phyloP scores from a whole-genome alignment of 805 yeast species.

The Metschnikowia baotianmanensis region DNA sequence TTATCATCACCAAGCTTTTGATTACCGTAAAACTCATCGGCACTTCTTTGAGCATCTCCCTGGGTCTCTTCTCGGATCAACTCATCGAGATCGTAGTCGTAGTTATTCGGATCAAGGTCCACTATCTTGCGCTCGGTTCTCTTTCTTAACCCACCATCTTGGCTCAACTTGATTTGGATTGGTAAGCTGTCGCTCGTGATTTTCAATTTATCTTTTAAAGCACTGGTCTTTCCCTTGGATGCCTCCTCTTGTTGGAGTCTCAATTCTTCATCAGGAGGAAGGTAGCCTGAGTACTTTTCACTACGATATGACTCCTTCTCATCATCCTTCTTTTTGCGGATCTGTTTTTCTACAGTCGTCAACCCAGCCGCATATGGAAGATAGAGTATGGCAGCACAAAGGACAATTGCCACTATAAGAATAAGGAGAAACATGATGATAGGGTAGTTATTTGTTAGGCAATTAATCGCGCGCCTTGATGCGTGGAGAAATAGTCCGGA shows the following conservation, averaged over 20 bases:
- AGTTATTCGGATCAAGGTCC: conserved; percentile 40
- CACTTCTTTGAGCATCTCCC: conserved; percentile 17
- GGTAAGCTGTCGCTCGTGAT: conserved; percentile 40
- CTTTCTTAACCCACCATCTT: conserved; percentile 25
- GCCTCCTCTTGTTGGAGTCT: conserved; percentile 14
- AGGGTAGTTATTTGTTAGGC: too few relatives aligned
- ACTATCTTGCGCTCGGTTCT: conserved; percentile 34
- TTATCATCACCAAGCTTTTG: conserved; percentile 16
- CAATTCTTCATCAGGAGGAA: conserved; percentile 40
- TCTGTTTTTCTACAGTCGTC: conserved; percentile 39
- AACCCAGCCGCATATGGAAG: conserved; percentile 53
- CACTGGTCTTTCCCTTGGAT: conserved; percentile 16
- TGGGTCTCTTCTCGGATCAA: conserved; percentile 37
- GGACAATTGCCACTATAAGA: conserved; percentile 39
- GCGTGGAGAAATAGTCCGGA: too few relatives aligned
- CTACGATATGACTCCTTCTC: conserved; percentile 5
- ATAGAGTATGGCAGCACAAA: conserved; percentile 38
- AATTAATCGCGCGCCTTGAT: too few relatives aligned
- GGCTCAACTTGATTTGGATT: conserved; percentile 30
- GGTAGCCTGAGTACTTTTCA: conserved; percentile 29
- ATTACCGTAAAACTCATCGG: conserved; percentile 12
- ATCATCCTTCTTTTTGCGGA: conserved; percentile 11
- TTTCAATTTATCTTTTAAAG: conserved; percentile 29
- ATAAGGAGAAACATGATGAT: conserved; percentile 36
- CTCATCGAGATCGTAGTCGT: conserved; percentile 45